Evolutionary conservation across 257 asterid species (phyloP).

Genomic region (Buddleja alternifolia): DNA sequence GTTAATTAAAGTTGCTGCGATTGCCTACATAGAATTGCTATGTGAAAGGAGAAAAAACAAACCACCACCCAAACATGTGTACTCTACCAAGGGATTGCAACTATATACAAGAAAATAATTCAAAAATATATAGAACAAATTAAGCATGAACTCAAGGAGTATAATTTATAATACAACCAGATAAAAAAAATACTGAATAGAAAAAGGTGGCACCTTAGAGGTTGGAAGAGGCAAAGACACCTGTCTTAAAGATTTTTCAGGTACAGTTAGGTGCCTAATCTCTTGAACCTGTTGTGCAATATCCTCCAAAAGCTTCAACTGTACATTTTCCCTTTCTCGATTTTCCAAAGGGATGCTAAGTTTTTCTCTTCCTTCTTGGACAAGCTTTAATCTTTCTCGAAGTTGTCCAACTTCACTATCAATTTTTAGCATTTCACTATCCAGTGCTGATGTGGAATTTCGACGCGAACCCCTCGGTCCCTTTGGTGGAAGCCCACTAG

Average conservation of each 20-base stretch:
- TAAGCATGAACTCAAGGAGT: not conserved
- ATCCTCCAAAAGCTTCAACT: slow-evolving; percentile 74
- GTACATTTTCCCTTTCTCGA: slow-evolving; percentile 52
- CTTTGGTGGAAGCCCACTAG: slow-evolving; percentile 62
- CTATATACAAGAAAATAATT: not conserved
- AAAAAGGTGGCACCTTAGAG: slow-evolving; percentile 53
- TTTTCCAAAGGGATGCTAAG: slow-evolving; percentile 60
- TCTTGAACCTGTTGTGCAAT: slow-evolving; percentile 67
- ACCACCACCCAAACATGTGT: not conserved
- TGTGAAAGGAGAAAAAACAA: not conserved
- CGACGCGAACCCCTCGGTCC: slow-evolving; percentile 43
- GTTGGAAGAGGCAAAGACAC: slow-evolving; percentile 68
- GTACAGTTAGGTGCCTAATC: slow-evolving; percentile 49
- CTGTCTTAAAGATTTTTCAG: slow-evolving; percentile 58
- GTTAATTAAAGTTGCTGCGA: not conserved
- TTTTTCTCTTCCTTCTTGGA: slow-evolving; percentile 78
- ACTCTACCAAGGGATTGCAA: not conserved
- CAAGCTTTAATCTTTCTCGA: slow-evolving; percentile 61
- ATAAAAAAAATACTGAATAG: not conserved
- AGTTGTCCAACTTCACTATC: slow-evolving; percentile 66
- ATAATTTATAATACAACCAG: slow-evolving; percentile 4
- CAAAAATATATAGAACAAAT: not conserved
- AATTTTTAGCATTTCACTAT: slow-evolving; percentile 61
- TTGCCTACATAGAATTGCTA: not conserved
- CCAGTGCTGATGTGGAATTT: slow-evolving; percentile 51